These are phyloP conservation scores for Ogataea corticis DNA, from an alignment of 805 yeast genomes.

Conservation along the genomic window DNA sequence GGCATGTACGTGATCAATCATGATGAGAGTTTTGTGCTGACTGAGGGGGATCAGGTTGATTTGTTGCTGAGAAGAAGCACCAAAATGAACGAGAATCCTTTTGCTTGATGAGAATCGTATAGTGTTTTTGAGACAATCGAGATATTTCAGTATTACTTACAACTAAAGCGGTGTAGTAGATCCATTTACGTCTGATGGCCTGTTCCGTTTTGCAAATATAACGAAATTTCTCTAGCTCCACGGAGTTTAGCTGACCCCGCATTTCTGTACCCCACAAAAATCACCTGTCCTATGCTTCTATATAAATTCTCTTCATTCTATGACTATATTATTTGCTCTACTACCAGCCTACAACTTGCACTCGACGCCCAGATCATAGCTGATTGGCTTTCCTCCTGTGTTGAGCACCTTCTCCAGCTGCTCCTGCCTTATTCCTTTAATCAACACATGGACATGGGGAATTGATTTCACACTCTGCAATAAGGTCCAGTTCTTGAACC, in stretches of 20 bases:
- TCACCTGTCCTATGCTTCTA: too few species aligned
- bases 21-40: constrained; percentile 19
- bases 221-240: too few species aligned
- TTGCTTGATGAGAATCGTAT: constrained; percentile 3
- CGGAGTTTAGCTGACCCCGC: too few species aligned
- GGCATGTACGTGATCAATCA: constrained; percentile 32
- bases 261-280: too few species aligned
- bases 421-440: constrained; percentile 41
- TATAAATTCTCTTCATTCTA: too few species aligned
- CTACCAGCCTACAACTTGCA: constrained; percentile 16
- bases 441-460: constrained; percentile 69
- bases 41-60: constrained; percentile 29
- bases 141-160: too few species aligned
- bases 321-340: too few species aligned
- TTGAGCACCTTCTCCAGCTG: constrained; percentile 21
- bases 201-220: too few species aligned
- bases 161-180: too few species aligned
- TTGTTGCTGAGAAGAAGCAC: constrained; percentile 18
- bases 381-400: constrained; percentile 26
- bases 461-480: constrained; percentile 67
- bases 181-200: too few species aligned
- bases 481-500: constrained; percentile 75
- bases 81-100: constrained; percentile 21
- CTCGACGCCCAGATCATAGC: constrained; percentile 4
- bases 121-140: too few species aligned